phyloP scores from a whole-genome alignment of 306 rosid genomes.

The Albizia julibrissin region DNA sequence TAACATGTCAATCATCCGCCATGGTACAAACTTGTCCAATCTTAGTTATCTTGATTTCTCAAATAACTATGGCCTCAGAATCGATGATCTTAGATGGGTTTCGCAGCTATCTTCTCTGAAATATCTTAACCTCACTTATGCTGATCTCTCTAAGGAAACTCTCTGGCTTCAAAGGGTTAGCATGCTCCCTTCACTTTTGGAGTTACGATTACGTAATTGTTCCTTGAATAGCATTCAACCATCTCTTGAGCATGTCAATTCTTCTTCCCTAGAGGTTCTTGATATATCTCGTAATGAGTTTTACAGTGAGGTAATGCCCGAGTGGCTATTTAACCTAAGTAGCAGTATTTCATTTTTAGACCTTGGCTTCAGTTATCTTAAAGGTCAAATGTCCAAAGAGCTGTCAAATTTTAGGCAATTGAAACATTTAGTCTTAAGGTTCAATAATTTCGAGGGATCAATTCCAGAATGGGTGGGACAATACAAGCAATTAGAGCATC shows the following conservation, averaged over 20 bases:
- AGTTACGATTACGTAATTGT: constrained; percentile 24
- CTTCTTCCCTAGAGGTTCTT: neutral
- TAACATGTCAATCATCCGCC: neutral
- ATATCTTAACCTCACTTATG: neutral
- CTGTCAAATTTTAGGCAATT: neutral
- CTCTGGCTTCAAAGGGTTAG: constrained; percentile 20
- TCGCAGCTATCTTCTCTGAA: neutral
- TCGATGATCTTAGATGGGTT: constrained; percentile 19
- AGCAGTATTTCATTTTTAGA: neutral
- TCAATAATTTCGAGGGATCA: neutral
- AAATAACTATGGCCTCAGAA: neutral
- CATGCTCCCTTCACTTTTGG: constrained; percentile 37
- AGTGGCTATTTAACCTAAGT: neutral
- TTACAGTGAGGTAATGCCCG: neutral
- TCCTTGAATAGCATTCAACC: constrained; percentile 1
- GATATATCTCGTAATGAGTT: neutral
- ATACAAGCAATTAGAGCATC: neutral
- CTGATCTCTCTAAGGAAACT: neutral
- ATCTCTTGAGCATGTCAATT: neutral
- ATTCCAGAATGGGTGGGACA: neutral
- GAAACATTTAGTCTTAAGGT: neutral
- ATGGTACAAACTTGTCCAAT: neutral
- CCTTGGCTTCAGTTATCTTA: neutral
- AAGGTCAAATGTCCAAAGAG: neutral
- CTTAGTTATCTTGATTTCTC: neutral